These are phyloP conservation scores for Mycena olivaceomarginata DNA, from an alignment of 768 basidiomycete genomes.

Conservation along the genomic window DNA sequence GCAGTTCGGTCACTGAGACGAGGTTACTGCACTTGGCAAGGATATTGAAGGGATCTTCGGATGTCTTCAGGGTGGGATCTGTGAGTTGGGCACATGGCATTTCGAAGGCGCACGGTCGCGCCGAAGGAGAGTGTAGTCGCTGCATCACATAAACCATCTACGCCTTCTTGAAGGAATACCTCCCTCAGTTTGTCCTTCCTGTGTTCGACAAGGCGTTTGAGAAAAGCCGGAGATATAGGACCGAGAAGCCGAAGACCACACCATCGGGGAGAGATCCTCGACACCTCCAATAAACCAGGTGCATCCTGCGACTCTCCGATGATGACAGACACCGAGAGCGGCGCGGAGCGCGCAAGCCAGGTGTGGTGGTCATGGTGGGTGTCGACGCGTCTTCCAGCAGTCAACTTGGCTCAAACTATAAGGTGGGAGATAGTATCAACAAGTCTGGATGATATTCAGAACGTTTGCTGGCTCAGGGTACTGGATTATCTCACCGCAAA, in stretches of 20 bases:
- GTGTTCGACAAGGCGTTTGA: background rate
- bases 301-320: background rate
- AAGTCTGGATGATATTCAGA: too few species aligned
- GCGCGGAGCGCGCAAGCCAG: background rate
- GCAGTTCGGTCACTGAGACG: background rate
- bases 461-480: too few species aligned
- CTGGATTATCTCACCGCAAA: too few species aligned
- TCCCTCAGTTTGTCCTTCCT: background rate
- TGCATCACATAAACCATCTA: background rate
- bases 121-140: background rate
- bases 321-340: background rate
- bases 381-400: too few species aligned
- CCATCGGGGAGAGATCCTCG: background rate
- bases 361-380: too few species aligned
- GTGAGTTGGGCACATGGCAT: background rate
- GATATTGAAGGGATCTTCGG: background rate
- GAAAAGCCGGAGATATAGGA: background rate
- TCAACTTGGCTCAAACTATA: too few species aligned
- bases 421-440: too few species aligned
- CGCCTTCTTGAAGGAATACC: background rate
- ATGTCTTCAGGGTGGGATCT: background rate
- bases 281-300: background rate
- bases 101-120: background rate
- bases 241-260: background rate
- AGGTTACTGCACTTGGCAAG: background rate